These are phyloP conservation scores for Microglena sp. DNA, from an alignment of 139 green algal genomes.

Conservation along the genomic window DNA sequence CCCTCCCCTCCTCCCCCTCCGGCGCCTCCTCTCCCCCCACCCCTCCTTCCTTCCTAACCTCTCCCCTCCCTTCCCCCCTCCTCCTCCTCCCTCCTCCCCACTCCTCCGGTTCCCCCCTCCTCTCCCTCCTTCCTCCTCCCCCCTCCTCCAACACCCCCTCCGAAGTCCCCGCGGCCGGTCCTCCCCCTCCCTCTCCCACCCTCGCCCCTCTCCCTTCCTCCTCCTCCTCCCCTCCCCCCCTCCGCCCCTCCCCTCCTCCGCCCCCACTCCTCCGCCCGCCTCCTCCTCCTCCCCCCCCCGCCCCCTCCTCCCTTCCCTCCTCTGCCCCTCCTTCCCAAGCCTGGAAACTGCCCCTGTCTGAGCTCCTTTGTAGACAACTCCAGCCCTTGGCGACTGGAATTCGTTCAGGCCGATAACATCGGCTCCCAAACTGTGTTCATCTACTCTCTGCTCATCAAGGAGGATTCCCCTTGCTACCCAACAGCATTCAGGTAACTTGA, in stretches of 20 bases:
- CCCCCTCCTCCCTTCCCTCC: neutral
- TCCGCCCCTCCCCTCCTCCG: too few relatives aligned
- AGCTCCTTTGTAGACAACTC: neutral
- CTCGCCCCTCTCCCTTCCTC: too few relatives aligned
- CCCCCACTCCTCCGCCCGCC: too few relatives aligned
- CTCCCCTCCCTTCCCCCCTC: neutral
- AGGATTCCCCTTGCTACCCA: neutral
- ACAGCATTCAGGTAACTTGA: too few relatives aligned
- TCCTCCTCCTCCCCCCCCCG: too few relatives aligned
- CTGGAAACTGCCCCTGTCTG: neutral
- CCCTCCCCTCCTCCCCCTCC: neutral
- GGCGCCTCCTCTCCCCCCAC: neutral
- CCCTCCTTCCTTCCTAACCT: neutral
- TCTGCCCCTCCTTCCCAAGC: neutral
- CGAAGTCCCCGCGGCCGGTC: too few relatives aligned
- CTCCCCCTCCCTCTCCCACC: neutral
- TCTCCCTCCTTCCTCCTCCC: too few relatives aligned
- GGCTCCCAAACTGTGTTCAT: neutral
- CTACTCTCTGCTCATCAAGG: neutral
- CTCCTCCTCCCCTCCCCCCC: too few relatives aligned
- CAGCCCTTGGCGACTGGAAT: neutral
- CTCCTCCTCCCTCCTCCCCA: too few relatives aligned
- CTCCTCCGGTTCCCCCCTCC: too few relatives aligned
- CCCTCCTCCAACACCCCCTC: neutral
- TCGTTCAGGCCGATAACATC: neutral